Conservation (phyloP, 345 rosid species). For the Populus alba region DNA sequence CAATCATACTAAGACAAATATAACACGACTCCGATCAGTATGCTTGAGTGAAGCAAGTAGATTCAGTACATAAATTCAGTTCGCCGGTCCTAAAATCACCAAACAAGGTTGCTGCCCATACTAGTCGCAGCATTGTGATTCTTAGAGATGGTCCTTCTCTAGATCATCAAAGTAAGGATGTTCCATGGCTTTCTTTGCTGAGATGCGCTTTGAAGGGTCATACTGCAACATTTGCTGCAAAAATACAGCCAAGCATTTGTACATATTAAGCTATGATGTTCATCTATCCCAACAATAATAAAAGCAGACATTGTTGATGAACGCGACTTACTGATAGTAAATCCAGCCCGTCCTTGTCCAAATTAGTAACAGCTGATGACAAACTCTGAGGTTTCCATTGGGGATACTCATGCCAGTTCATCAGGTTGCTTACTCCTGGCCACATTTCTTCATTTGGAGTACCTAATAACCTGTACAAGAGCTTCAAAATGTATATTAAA, state of each 20-base stretch:
- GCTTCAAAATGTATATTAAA: background rate
- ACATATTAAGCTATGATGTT: background rate
- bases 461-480: constrained; percentile 63
- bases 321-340: constrained; percentile 58
- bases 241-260: background rate
- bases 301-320: background rate
- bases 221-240: constrained; percentile 91
- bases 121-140: background rate
- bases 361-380: constrained; percentile 58
- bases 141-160: constrained; percentile 54
- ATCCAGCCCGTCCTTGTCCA: constrained; percentile 70
- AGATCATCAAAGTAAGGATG: constrained; percentile 88
- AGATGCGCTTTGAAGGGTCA: constrained; percentile 78
- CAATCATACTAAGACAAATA: background rate
- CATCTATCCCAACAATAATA: too few relatives aligned
- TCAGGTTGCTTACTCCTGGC: constrained; percentile 85
- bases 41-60: constrained; percentile 60
- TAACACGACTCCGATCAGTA: constrained; percentile 3
- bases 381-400: constrained; percentile 77
- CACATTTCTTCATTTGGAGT: constrained; percentile 87
- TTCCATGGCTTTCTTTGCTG: constrained; percentile 92
- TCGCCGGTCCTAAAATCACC: background rate
- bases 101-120: background rate
- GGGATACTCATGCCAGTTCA: constrained; percentile 98
- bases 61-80: background rate